Evolutionary conservation across 176 grass and related monocot genomes (phyloP).

Genomic region (Aegilops umbellulata): DNA sequence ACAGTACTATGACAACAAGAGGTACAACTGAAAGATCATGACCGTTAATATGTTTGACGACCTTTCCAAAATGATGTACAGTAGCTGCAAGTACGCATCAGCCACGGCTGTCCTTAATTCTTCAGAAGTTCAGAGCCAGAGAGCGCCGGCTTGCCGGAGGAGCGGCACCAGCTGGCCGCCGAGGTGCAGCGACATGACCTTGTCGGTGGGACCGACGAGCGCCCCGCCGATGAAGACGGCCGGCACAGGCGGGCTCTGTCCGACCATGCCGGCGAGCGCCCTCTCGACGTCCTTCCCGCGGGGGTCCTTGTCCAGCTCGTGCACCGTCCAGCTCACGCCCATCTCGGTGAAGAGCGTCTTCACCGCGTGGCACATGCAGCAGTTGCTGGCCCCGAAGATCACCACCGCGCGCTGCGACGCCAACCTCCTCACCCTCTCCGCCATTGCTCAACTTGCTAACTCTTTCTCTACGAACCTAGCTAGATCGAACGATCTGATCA

Average conservation of each 20-base stretch:
- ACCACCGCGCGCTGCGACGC: constrained; percentile 60
- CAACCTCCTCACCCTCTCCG: constrained; percentile 53
- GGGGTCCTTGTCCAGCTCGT: constrained; percentile 65
- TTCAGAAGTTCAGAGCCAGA: constrained; percentile 49
- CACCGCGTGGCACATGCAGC: constrained; percentile 76
- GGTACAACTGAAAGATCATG: background rate
- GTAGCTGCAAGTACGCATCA: background rate
- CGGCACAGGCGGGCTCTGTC: constrained; percentile 49
- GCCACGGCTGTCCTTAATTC: background rate
- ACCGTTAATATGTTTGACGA: background rate
- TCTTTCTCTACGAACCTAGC: background rate
- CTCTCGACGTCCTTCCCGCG: constrained; percentile 48
- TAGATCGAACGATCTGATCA: background rate
- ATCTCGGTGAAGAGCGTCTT: constrained; percentile 59
- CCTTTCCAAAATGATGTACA: background rate
- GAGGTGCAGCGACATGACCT: constrained; percentile 67
- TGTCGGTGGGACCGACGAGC: constrained; percentile 58
- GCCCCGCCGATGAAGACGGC: constrained; percentile 66
- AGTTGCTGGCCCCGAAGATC: constrained; percentile 64
- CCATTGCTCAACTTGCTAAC: constrained; percentile 10
- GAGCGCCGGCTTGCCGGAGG: constrained; percentile 57
- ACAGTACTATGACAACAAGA: background rate
- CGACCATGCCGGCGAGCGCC: constrained; percentile 51
- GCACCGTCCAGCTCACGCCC: constrained; percentile 45
- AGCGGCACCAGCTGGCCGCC: constrained; percentile 60